These are phyloP conservation scores for Penicillium ochrochloron DNA, from an alignment of 495 filamentous ascomycete genomes.

Conservation along the genomic window DNA sequence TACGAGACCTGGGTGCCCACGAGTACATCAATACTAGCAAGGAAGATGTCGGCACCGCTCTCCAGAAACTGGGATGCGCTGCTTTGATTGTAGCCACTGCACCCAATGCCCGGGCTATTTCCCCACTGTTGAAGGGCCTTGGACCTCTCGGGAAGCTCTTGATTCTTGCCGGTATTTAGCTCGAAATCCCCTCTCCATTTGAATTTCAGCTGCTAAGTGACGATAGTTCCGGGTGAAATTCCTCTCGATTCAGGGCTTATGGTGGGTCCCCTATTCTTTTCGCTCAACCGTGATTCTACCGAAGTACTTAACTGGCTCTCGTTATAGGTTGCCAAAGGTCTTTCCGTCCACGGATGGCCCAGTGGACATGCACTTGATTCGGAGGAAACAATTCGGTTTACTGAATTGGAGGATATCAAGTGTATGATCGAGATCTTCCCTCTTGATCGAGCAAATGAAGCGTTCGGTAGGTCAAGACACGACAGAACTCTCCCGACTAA, in stretches of 20 bases:
- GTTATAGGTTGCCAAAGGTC: conserved; percentile 39
- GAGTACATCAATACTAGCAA: conserved; percentile 67
- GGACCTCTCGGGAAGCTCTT: conserved; percentile 63
- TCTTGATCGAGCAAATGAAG: conserved; percentile 59
- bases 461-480: conserved; percentile 40
- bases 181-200: neutral
- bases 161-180: conserved; percentile 49
- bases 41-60: conserved; percentile 51
- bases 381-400: conserved; percentile 69
- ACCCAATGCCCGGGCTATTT: conserved; percentile 58
- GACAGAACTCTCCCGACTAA: neutral
- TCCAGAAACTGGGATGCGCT: conserved; percentile 65
- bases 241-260: conserved; percentile 10
- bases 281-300: neutral
- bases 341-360: conserved; percentile 65
- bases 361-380: conserved; percentile 64
- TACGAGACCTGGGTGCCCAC: conserved; percentile 64
- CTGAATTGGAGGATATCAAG: conserved; percentile 59
- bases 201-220: neutral
- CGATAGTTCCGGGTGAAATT: conserved; percentile 33
- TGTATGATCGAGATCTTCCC: conserved; percentile 68
- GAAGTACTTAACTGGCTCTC: neutral
- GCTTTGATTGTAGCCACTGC: conserved; percentile 66
- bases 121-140: conserved; percentile 59
- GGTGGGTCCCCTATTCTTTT: neutral